phyloP scores from a whole-genome alignment of 225 moss, liverwort and hornwort species.

The Physcomitrellopsis africana region DNA sequence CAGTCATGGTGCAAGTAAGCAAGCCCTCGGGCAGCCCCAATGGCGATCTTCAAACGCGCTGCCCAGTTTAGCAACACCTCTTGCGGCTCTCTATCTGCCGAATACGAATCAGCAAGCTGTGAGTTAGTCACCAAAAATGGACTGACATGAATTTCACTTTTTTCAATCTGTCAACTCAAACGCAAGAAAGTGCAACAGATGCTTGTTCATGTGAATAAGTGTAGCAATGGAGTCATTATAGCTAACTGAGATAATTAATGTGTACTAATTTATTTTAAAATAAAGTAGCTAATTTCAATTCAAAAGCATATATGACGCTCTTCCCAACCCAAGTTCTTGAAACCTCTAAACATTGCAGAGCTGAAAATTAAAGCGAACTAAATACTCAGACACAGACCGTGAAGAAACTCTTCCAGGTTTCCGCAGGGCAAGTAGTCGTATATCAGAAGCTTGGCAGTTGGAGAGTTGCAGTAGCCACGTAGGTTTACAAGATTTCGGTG shows the following conservation, averaged over 20 bases:
- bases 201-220: too few relatives aligned
- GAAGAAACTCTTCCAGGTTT: conserved; percentile 80
- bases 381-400: conserved; percentile 53
- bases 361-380: conserved; percentile 6
- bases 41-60: conserved; percentile 70
- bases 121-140: conserved; percentile 5
- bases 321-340: conserved; percentile 1
- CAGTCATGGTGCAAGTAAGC: conserved; percentile 92
- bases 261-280: too few relatives aligned
- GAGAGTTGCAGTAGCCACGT: conserved; percentile 87
- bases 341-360: neutral
- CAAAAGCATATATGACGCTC: neutral
- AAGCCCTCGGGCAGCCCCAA: conserved; percentile 78
- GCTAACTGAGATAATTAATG: too few relatives aligned
- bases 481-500: conserved; percentile 90
- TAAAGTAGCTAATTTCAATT: too few relatives aligned
- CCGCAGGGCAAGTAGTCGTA: conserved; percentile 88
- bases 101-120: conserved; percentile 12
- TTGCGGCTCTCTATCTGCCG: conserved; percentile 73
- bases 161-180: too few relatives aligned
- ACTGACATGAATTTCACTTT: conserved; percentile 1
- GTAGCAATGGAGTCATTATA: too few relatives aligned
- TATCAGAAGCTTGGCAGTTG: conserved; percentile 78
- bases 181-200: too few relatives aligned
- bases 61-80: conserved; percentile 67